Evolutionary conservation across 2,329 filamentous ascomycete species (phyloP), one percentile per base, ranked within the genome.

Genomic region (Cercospora sojina): DNA sequence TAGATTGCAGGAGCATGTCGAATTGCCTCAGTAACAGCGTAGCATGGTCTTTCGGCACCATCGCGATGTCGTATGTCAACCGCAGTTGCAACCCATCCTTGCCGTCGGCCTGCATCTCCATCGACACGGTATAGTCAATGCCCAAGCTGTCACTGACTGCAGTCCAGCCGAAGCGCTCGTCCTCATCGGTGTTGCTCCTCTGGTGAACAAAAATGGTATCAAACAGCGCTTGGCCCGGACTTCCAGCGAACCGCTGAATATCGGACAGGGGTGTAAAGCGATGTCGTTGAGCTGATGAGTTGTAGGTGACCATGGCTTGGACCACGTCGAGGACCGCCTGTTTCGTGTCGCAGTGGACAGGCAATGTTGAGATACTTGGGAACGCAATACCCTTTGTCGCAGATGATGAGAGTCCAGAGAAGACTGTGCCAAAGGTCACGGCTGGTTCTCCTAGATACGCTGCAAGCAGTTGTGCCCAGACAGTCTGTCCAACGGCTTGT

Each of bases 201-300:
- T 97, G 93, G 74, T 93, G 94, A 0, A 92, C 90, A 66, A 97
- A 87, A 1, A 97, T 82, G 0, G 92, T 94, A 74, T 97, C 93
- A 71, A 97, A 97, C 0, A 95, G 82, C 0, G 85, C 81, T 6
- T 86, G 84, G 25, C 89, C 86, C 0, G 88, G 81, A 65, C 86
- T 83, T 0, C 88, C 88, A 18, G 91, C 83, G 84, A 89, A 90
- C 59, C 85, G 87, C 72, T 96, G 91, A 9, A 96, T 89, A 31
- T 87, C 86, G 3, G 85, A 83, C 6, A 97, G 81, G 0, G 92
- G 87, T 0, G 87, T 87, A 71, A 90, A 89, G 69, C 95, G 91
- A 73, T 92, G 82, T 66, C 87, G 88, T 57, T 90, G 85, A 0
- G 93, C 79, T 4, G 82, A 79, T 0, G 85, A 83, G 73, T 91